phyloP scores from a whole-genome alignment of 441 rosid genomes.

The Erodium texanum region DNA sequence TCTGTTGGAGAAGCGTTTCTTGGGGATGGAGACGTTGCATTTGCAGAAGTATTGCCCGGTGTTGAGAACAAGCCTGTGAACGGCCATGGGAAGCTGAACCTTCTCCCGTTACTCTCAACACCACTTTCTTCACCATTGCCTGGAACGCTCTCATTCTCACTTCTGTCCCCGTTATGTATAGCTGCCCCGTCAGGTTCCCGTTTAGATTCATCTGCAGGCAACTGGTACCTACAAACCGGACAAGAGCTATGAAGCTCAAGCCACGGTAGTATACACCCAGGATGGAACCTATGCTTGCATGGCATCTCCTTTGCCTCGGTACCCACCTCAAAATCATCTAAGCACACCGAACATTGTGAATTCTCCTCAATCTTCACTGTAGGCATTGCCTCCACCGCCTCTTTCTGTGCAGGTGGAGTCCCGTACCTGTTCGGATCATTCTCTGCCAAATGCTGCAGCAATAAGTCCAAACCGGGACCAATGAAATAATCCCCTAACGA shows the following conservation, averaged over 20 bases:
- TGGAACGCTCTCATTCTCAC: constrained; percentile 17
- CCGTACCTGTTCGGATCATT: constrained; percentile 42
- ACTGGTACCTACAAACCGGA: constrained; percentile 50
- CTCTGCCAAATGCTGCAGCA: constrained; percentile 52
- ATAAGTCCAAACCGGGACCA: constrained; percentile 51
- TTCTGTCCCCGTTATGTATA: constrained; percentile 22
- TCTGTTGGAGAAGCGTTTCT: constrained; percentile 28
- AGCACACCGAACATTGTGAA: constrained; percentile 49
- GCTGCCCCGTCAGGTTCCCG: constrained; percentile 32
- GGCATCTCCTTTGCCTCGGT: constrained; percentile 52
- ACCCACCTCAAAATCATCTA: constrained; percentile 52
- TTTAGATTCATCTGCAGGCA: constrained; percentile 46
- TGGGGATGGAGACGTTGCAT: neutral
- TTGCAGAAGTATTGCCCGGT: constrained; percentile 29
- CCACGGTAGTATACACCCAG: constrained; percentile 57
- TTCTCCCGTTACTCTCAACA: constrained; percentile 28
- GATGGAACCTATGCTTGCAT: constrained; percentile 56
- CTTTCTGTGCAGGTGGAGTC: constrained; percentile 51
- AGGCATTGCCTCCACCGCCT: constrained; percentile 39
- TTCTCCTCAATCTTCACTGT: constrained; percentile 32
- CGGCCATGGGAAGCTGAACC: constrained; percentile 65
- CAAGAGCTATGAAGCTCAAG: constrained; percentile 68
- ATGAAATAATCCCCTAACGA: constrained; percentile 53
- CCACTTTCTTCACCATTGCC: neutral
- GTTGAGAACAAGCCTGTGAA: constrained; percentile 47